Evolutionary conservation across 1,284 basidiomycete genomes (phyloP).

Genomic region (Ceratobasidium theobromae): DNA sequence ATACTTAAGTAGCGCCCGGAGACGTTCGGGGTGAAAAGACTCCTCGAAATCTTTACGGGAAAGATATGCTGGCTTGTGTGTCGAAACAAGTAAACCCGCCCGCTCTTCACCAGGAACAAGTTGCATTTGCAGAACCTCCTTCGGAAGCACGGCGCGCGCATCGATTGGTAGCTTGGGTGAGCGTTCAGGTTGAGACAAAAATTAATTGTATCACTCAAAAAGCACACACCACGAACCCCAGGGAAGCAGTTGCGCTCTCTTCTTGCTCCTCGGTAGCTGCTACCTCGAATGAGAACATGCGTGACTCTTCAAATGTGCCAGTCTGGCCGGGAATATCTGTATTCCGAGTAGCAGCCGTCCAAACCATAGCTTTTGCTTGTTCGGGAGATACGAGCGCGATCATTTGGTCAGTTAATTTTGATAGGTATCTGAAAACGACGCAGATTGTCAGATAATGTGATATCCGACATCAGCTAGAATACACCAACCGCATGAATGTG

Average conservation of each 20-base stretch:
- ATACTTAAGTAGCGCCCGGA: not conserved
- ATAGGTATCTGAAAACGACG: constrained; percentile 51
- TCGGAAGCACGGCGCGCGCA: too few species aligned
- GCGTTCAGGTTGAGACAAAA: too few species aligned
- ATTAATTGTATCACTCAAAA: too few species aligned
- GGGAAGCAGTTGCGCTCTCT: constrained; percentile 49
- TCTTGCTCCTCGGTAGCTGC: constrained; percentile 59
- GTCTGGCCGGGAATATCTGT: constrained; percentile 31
- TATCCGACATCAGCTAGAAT: not conserved
- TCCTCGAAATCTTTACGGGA: not conserved
- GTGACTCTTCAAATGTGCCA: constrained; percentile 44
- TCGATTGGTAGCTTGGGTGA: constrained; percentile 1
- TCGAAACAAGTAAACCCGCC: not conserved
- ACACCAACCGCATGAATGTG: constrained; percentile 34
- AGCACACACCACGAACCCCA: constrained; percentile 53
- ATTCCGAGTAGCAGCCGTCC: constrained; percentile 2
- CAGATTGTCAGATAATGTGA: constrained; percentile 23
- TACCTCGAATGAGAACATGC: constrained; percentile 58
- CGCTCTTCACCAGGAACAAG: constrained; percentile 6
- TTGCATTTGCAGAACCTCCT: not conserved
- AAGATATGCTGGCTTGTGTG: constrained; percentile 41
- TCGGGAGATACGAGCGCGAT: constrained; percentile 51
- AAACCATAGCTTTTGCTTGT: constrained; percentile 42
- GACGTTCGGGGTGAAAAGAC: not conserved
- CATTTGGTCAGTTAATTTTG: constrained; percentile 57